Evolutionary conservation across 1,139 yeast species (phyloP).

Genomic region (Candida sanyaensis): DNA sequence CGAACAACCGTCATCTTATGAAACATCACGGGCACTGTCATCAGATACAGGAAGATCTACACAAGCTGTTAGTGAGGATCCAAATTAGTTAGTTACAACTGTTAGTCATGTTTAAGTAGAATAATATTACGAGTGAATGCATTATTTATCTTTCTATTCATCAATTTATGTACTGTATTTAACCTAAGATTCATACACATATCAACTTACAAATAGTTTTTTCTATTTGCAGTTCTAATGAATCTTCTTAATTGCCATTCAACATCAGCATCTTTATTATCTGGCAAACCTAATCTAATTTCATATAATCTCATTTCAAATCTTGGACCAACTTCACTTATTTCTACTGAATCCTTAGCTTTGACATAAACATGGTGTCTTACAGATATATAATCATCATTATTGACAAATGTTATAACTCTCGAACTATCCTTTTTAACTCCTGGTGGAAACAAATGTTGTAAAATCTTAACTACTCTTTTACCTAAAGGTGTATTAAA

Average conservation of each 20-base stretch:
- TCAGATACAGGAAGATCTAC: neutral
- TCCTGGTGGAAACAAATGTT: conserved; percentile 97
- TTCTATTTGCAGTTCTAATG: conserved; percentile 92
- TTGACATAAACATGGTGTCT: conserved; percentile 94
- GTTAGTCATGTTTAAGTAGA: conserved; percentile 10
- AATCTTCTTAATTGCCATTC: conserved; percentile 96
- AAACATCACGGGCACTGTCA: neutral
- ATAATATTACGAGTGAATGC: neutral
- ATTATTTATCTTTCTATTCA: neutral
- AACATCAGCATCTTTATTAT: conserved; percentile 95
- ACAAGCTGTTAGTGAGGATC: conserved; percentile 3
- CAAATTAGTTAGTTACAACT: conserved; percentile 13
- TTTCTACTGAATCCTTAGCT: conserved; percentile 84
- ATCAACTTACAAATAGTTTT: conserved; percentile 62
- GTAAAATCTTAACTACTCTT: conserved; percentile 76
- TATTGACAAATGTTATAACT: conserved; percentile 87
- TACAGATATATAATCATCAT: conserved; percentile 88
- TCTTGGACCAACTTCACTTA: conserved; percentile 98
- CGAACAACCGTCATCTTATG: neutral
- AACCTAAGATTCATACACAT: no score
- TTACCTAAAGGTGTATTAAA: conserved; percentile 83
- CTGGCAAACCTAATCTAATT: conserved; percentile 84
- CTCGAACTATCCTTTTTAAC: conserved; percentile 81
- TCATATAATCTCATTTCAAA: conserved; percentile 95
- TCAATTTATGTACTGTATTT: no score